Percentiles rank a stretch among this genome's conserved stretches.
These are phyloP conservation scores for Pyrrhoderma noxium DNA, from an alignment of 1,284 basidiomycete species.

Conservation along the genomic window DNA sequence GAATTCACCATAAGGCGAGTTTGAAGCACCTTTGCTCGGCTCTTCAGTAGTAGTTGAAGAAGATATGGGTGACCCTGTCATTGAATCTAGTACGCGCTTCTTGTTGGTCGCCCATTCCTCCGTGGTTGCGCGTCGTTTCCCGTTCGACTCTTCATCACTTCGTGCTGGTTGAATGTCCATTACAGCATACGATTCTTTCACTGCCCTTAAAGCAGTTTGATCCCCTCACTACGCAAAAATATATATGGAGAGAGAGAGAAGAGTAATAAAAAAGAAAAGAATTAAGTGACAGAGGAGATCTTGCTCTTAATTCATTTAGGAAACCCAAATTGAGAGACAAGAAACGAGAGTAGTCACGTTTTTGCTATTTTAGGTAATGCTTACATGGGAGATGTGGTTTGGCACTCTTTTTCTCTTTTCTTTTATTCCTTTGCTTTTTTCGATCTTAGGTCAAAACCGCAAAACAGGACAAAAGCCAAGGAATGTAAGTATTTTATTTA, in stretches of 20 bases:
- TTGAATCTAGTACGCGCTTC: conserved; percentile 55
- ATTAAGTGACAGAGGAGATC: background rate
- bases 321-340: no score
- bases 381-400: no score
- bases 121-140: conserved; percentile 9
- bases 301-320: background rate
- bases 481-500: background rate
- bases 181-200: conserved; percentile 11
- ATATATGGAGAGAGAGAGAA: background rate
- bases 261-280: background rate
- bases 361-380: no score
- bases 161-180: conserved; percentile 12
- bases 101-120: conserved; percentile 34
- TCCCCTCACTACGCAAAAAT: no score
- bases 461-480: background rate
- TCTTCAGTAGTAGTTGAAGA: conserved; percentile 43
- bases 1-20: conserved; percentile 24
- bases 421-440: no score
- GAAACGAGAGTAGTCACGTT: no score
- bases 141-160: conserved; percentile 9
- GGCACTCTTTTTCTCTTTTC: no score
- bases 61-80: conserved; percentile 47
- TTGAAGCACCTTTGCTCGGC: conserved; percentile 11
- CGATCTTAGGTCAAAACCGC: no score
- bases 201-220: background rate